Evolutionary conservation across 495 filamentous ascomycete species (phyloP), one percentile per base, ranked within the genome.

Genomic region (Penicillium ucsense): DNA sequence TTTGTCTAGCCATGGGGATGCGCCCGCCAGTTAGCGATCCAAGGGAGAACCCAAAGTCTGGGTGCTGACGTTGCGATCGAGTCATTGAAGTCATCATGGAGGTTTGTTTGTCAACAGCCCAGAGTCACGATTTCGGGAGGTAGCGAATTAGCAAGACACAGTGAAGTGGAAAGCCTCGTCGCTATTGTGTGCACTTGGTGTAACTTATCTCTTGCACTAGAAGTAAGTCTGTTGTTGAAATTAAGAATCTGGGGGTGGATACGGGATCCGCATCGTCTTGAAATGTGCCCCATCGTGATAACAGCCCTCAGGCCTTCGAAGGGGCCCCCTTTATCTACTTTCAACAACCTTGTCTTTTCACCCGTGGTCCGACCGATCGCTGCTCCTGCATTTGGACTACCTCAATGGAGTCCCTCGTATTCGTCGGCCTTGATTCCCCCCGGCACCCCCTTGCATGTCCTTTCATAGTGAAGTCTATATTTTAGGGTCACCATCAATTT

Each of bases 221-320:
- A 4, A n/a, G 5, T 39, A n/a, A n/a, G 6, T 6, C 3, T 36
- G 42, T 6, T 35, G 46, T 35, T 48, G 20, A 27, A 48, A 30
- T 31, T 20, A 27, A n/a, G 33, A 36, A 27, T 38, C 35, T 36
- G 38, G 39, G 34, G 46, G 52, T 55, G 52, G 52, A 55, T 50
- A 47, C 43, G 49, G 51, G 51, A 50, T 52, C 52, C 44, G 45
- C 45, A 47, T 45, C n/a, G 40, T 49, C 48, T 38, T 39, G 31
- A 1, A 34, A 43, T 45, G 50, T 27, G 35, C 32, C 50, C 54
- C 54, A 54, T 45, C 48, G 35, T 20, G 20, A 20, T 20, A 20
- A 20, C 20, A 20, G 20, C 20, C 20, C 20, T 20, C 20, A 20
- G 2, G 20, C 20, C 20, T 54, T 57, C 48, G 29, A 57, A 50